phyloP scores from a whole-genome alignment of 306 rosid genomes.

The Sicyos baderoa region DNA sequence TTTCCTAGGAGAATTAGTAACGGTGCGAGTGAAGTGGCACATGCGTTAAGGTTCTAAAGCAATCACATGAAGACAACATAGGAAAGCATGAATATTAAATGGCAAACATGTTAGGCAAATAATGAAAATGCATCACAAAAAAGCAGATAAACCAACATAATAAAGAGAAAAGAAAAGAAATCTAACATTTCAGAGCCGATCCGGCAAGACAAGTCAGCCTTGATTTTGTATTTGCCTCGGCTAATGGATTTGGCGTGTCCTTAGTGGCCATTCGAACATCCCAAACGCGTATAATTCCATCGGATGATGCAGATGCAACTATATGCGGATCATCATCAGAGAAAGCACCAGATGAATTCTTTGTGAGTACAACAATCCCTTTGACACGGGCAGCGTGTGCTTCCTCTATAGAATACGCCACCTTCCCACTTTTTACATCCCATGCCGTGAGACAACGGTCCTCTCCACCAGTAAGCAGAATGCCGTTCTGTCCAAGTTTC shows the following conservation, averaged over 20 bases:
- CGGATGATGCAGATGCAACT: conserved; percentile 79
- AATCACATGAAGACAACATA: not conserved
- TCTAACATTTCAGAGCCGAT: conserved; percentile 62
- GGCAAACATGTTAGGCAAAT: not conserved
- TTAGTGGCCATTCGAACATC: conserved; percentile 73
- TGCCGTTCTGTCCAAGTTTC: conserved; percentile 47
- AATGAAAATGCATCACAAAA: not conserved
- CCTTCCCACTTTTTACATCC: conserved; percentile 73
- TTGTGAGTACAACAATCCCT: conserved; percentile 59
- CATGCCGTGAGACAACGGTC: conserved; percentile 64
- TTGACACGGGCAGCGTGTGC: conserved; percentile 75
- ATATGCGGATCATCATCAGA: conserved; percentile 56
- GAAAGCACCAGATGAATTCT: conserved; percentile 32
- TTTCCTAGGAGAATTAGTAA: not conserved
- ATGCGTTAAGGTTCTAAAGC: not conserved
- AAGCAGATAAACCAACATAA: not conserved
- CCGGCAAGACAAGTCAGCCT: conserved; percentile 91
- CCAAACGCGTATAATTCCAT: conserved; percentile 80
- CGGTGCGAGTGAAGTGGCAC: no score
- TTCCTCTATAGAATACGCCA: conserved; percentile 59
- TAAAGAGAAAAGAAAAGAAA: conserved; percentile 1
- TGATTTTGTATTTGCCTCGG: conserved; percentile 70
- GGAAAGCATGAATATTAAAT: not conserved
- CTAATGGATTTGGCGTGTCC: conserved; percentile 59
- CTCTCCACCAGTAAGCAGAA: conserved; percentile 79